Evolutionary conservation across 371 early-diverging fungal genomes (phyloP), one percentile per base, ranked within the genome.

Genomic region (Haplosporangium sp.): DNA sequence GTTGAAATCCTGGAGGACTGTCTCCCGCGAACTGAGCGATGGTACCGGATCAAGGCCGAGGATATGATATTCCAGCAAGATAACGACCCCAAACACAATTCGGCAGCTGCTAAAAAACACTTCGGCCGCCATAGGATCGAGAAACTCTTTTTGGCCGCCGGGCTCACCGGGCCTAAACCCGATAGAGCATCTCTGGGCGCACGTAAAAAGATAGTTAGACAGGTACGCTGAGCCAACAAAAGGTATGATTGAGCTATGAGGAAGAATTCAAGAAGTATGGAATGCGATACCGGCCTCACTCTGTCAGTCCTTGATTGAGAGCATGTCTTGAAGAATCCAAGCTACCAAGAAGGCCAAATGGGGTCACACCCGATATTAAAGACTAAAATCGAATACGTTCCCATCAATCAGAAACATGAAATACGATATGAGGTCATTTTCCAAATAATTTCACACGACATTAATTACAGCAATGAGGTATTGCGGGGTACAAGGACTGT

Each of bases 251-350:
- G 43, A 56, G 29, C 42, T 56, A 1, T 37, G 57, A 20, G 11
- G 42, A 42, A 42, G 18, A 20, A 40, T 56, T 42, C 41, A 56
- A 20, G 41, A 56, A 9, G 18, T 21, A 43, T 41, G 57, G 2
- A 41, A 52, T 5, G 36, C 20, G 8, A 52, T 52, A 1, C 20
- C 2, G 1, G 1, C 23, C 20, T 52, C 52, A 52, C 10, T 20
- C 52, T 52, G 21, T 13, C 52, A 52, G 8, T 52, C 52, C 20
- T 8, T 52, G 20, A 52, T 52, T 21, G 52, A 52, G 23, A 52
- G 52, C 23, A 52, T 52, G 52, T 36, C 52, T 6, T 36, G 8
- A 7, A 21, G 52, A 1, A 52, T n/a, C n/a, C n/a, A n/a, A n/a
- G n/a, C n/a, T n/a, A n/a, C n/a, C n/a, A n/a, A n/a, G n/a, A n/a